phyloP scores from a whole-genome alignment of 2,329 filamentous ascomycete genomes.

The Epichloe coenophiala region DNA sequence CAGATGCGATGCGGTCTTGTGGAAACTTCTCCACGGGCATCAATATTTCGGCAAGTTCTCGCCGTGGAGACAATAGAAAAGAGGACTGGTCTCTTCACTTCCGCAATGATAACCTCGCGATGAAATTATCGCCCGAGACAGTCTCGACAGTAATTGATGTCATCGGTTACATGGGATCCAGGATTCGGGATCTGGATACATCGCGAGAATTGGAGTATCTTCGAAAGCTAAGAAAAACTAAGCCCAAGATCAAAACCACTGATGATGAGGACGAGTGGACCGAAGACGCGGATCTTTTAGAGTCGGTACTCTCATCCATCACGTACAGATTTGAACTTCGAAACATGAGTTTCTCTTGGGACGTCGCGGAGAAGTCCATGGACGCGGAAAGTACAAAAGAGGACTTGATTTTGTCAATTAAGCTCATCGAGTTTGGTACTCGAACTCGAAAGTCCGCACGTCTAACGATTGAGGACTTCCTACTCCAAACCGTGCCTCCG shows the following conservation, averaged over 20 bases:
- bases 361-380: constrained; percentile 45
- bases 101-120: constrained; percentile 58
- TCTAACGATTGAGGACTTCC: constrained; percentile 72
- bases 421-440: constrained; percentile 71
- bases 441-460: constrained; percentile 72
- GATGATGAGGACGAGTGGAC: constrained; percentile 32
- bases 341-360: constrained; percentile 73
- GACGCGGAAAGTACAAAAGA: constrained; percentile 41
- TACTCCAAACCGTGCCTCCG: constrained; percentile 77
- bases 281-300: constrained; percentile 43
- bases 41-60: constrained; percentile 59
- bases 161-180: constrained; percentile 76
- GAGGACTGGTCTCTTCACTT: constrained; percentile 63
- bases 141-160: constrained; percentile 82
- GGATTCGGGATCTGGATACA: constrained; percentile 81
- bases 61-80: constrained; percentile 45
- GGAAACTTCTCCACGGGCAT: constrained; percentile 65
- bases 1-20: constrained; percentile 48
- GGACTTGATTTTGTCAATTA: constrained; percentile 72
- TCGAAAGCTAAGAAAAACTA: constrained; percentile 60
- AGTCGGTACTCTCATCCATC: constrained; percentile 59
- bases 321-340: constrained; percentile 69
- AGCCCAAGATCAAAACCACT: constrained; percentile 43
- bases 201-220: constrained; percentile 79
- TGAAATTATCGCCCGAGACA: constrained; percentile 79